phyloP scores from a whole-genome alignment of 768 basidiomycete genomes.

The Mycena floridula region DNA sequence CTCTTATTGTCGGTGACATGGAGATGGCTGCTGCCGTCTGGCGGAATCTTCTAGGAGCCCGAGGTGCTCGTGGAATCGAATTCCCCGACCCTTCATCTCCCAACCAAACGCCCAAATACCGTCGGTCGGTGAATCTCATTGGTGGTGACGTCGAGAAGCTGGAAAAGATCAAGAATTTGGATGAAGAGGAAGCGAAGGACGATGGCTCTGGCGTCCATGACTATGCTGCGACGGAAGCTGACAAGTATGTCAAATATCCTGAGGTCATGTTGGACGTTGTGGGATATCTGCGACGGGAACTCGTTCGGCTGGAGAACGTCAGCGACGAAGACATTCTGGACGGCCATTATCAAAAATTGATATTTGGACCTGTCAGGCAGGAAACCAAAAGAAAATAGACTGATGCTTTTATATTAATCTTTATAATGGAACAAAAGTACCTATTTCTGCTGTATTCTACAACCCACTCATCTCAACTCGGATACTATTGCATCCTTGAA shows the following conservation, averaged over 20 bases:
- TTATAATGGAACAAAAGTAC: too few species aligned
- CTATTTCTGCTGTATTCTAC: too few species aligned
- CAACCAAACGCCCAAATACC: slow-evolving; percentile 34
- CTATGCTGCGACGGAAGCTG: slow-evolving; percentile 51
- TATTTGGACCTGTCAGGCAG: slow-evolving; percentile 28
- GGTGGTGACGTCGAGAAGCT: slow-evolving; percentile 60
- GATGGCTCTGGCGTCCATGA: slow-evolving; percentile 72
- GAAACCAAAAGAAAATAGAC: not conserved
- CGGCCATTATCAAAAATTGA: slow-evolving; percentile 29
- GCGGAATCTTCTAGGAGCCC: slow-evolving; percentile 84
- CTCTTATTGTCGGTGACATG: slow-evolving; percentile 66
- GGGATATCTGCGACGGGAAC: slow-evolving; percentile 65
- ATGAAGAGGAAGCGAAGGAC: slow-evolving; percentile 53
- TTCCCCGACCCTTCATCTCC: slow-evolving; percentile 22
- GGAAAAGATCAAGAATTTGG: slow-evolving; percentile 39
- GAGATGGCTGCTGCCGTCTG: slow-evolving; percentile 86
- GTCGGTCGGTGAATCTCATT: slow-evolving; percentile 65
- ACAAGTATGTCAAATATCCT: slow-evolving; percentile 69
- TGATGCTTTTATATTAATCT: too few species aligned
- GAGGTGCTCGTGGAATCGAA: slow-evolving; percentile 70
- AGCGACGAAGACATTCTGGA: slow-evolving; percentile 37
- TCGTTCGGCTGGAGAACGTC: slow-evolving; percentile 55
- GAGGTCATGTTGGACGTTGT: slow-evolving; percentile 69
- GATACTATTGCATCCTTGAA: too few species aligned
- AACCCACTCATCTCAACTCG: too few species aligned